A percentile compares a stretch with the other conserved stretches of the same genome.
These are phyloP conservation scores for Pseudogymnoascus sp. DNA, from an alignment of 2,329 filamentous ascomycete genomes.

Conservation along the genomic window DNA sequence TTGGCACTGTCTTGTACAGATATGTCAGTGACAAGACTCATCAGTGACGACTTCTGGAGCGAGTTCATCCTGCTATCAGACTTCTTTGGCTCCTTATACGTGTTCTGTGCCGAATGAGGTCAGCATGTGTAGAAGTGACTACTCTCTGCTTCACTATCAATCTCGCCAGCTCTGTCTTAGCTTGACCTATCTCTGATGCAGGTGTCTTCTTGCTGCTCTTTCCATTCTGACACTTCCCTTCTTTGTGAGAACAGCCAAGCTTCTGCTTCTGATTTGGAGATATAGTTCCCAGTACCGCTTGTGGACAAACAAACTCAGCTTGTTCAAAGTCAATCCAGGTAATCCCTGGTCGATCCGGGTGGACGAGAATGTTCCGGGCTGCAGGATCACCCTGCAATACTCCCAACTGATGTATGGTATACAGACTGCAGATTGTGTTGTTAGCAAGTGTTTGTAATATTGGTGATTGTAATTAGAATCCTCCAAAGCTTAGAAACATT, in stretches of 20 bases:
- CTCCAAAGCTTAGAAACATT: background rate
- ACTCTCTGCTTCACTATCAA: background rate
- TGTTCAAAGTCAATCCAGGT: background rate
- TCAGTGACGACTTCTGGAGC: too few species aligned
- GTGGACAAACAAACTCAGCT: background rate
- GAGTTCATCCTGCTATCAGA: too few species aligned
- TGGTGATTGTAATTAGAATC: background rate
- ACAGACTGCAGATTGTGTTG: background rate
- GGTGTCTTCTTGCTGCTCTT: background rate
- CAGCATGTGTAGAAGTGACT: too few species aligned
- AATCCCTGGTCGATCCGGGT: background rate
- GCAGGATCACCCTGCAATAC: background rate
- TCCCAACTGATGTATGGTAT: background rate
- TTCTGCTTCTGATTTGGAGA: constrained; percentile 3
- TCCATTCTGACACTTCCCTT: background rate
- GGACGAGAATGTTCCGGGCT: background rate
- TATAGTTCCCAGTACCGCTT: background rate
- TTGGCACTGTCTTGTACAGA: too few species aligned
- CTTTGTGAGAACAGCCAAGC: background rate
- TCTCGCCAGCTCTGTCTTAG: background rate
- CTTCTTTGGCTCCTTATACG: too few species aligned
- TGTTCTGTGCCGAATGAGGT: too few species aligned
- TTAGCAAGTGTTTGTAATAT: background rate
- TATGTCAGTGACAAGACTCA: too few species aligned
- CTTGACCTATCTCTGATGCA: background rate